Conservation (phyloP, 2,329 filamentous ascomycete species). For the Arthrocladium fulminans region DNA sequence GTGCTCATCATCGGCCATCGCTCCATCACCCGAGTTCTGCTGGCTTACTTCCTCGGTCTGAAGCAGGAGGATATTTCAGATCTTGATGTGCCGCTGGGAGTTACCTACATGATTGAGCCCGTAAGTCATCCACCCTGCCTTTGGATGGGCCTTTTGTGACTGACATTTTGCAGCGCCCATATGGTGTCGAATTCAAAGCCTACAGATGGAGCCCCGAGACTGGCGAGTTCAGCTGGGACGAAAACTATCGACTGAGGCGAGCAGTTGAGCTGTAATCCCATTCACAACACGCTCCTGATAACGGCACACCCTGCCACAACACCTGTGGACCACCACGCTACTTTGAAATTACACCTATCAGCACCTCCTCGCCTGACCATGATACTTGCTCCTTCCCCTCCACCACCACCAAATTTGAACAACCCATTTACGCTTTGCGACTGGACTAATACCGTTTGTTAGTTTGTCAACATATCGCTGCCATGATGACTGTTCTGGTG, state of each 20-base stretch:
- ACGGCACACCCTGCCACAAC: neutral
- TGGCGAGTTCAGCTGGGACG: constrained; percentile 76
- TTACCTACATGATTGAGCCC: constrained; percentile 89
- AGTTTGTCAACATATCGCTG: constrained; percentile 1
- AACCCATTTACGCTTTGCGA: neutral
- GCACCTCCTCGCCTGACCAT: neutral
- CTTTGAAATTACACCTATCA: neutral
- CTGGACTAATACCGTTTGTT: neutral
- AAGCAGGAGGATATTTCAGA: constrained; percentile 87
- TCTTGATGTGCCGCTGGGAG: constrained; percentile 84
- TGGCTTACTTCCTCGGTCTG: constrained; percentile 94
- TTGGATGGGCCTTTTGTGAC: constrained; percentile 1
- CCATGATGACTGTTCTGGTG: neutral
- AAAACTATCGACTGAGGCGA: constrained; percentile 65
- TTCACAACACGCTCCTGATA: neutral
- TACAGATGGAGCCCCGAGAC: constrained; percentile 75
- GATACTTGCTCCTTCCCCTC: neutral
- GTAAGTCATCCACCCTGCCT: constrained; percentile 26
- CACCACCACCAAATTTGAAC: neutral
- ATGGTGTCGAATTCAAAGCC: constrained; percentile 93
- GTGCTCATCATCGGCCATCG: constrained; percentile 87
- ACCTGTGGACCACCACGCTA: neutral
- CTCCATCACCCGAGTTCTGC: constrained; percentile 79
- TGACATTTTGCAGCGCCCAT: constrained; percentile 57
- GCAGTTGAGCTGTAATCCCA: constrained; percentile 24